A percentile compares a stretch with the other conserved stretches of the same genome.
phyloP scores from a whole-genome alignment of 2,329 filamentous ascomycete species.

The Elsinoe australis region DNA sequence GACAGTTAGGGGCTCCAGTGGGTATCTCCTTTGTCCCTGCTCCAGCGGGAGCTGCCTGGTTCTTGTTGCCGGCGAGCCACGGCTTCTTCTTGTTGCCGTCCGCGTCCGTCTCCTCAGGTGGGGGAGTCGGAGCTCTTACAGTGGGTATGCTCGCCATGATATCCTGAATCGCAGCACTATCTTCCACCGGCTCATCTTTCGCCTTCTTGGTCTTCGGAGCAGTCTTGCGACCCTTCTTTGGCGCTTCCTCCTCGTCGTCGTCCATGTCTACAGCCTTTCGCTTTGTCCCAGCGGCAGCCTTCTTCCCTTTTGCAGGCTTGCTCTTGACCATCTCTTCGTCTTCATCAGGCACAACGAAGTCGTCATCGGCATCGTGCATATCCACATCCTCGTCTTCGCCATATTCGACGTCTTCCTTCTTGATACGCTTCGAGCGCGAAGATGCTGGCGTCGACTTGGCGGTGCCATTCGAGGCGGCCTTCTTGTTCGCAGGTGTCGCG shows the following conservation, averaged over 20 bases:
- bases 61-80: constrained; percentile 54
- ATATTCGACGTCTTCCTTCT: constrained; percentile 34
- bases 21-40: constrained; percentile 65
- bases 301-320: constrained; percentile 35
- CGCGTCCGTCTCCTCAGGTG: constrained; percentile 51
- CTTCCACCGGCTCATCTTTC: constrained; percentile 59
- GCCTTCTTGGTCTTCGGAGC: constrained; percentile 47
- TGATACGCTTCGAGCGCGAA: constrained; percentile 39
- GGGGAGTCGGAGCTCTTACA: constrained; percentile 75
- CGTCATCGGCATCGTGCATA: constrained; percentile 46
- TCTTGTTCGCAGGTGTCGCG: constrained; percentile 39
- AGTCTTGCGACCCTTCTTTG: constrained; percentile 54
- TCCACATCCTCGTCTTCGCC: constrained; percentile 42
- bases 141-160: constrained; percentile 85
- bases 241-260: constrained; percentile 48
- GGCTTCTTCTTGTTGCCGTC: constrained; percentile 61
- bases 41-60: constrained; percentile 51
- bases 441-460: constrained; percentile 7
- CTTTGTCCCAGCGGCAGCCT: constrained; percentile 38
- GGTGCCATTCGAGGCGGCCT: constrained; percentile 30
- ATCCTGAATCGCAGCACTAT: constrained; percentile 66
- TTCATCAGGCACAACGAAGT: constrained; percentile 39
- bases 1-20: constrained; percentile 76
- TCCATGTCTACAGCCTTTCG: constrained; percentile 53
- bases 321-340: constrained; percentile 35